Percentiles rank a stretch among this genome's conserved stretches.
Conservation (phyloP, 2,329 filamentous ascomycete species). For the Apiospora koreana region DNA sequence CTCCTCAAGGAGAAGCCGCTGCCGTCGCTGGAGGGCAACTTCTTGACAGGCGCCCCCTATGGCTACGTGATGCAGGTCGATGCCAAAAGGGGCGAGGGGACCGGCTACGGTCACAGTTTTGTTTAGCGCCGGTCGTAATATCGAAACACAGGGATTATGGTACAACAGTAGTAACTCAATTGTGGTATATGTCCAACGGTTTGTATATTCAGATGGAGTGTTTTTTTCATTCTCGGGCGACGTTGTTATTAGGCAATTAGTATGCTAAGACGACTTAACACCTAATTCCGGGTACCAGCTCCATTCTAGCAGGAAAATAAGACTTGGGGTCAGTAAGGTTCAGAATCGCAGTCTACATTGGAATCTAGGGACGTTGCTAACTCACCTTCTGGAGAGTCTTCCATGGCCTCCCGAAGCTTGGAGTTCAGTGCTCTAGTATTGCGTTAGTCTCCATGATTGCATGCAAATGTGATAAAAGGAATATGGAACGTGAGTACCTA, state of each 20-base stretch:
- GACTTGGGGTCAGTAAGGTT: background rate
- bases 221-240: background rate
- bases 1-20: background rate
- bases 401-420: slow-evolving; percentile 2
- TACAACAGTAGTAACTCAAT: background rate
- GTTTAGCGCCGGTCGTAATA: too few species aligned
- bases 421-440: background rate
- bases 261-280: background rate
- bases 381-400: slow-evolving; percentile 9
- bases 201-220: background rate
- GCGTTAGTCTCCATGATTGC: background rate
- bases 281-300: slow-evolving; percentile 8
- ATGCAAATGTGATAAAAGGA: background rate
- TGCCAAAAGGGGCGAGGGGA: background rate
- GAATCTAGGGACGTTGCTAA: background rate
- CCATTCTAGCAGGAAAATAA: background rate
- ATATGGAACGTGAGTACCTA: background rate
- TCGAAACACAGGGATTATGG: background rate
- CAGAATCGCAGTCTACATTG: background rate
- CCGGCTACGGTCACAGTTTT: background rate
- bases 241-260: background rate
- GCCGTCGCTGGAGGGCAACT: background rate
- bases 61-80: background rate
- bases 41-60: background rate
- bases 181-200: background rate